Conservation (phyloP, 768 basidiomycete genomes). For the Phaeotremella skinneri region DNA sequence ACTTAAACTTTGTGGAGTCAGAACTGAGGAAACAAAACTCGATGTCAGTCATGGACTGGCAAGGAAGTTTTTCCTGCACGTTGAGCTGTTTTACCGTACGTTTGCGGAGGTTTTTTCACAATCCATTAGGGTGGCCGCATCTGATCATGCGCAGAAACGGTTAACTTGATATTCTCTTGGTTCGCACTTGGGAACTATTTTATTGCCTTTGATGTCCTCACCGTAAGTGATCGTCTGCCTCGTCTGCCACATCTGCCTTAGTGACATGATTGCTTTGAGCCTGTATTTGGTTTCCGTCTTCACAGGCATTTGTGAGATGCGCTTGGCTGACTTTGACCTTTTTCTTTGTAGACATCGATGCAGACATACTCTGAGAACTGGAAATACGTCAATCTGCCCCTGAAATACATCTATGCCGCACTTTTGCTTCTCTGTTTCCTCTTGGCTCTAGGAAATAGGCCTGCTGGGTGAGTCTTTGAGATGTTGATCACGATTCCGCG, state of each 20-base stretch:
- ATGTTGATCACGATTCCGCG: not conserved
- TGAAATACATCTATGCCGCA: constrained; percentile 85
- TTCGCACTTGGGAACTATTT: constrained; percentile 86
- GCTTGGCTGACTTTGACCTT: not conserved
- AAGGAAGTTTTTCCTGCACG: constrained; percentile 89
- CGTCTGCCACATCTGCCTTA: not conserved
- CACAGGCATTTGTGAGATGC: not conserved
- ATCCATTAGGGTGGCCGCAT: too few relatives aligned
- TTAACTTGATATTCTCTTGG: constrained; percentile 91
- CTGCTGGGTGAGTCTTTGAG: constrained; percentile 63
- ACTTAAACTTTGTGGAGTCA: not conserved
- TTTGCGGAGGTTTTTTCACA: constrained; percentile 1
- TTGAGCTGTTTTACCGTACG: constrained; percentile 79
- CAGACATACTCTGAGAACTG: constrained; percentile 51
- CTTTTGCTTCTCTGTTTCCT: constrained; percentile 83
- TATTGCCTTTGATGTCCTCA: constrained; percentile 66
- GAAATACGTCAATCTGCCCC: constrained; percentile 68
- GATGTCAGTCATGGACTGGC: constrained; percentile 62
- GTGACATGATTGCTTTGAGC: too few relatives aligned
- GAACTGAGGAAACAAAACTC: constrained; percentile 14
- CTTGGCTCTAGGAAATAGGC: constrained; percentile 82
- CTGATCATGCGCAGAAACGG: constrained; percentile 55
- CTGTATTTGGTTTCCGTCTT: constrained; percentile 15
- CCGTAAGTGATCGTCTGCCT: not conserved
- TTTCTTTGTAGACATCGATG: not conserved